Conservation (phyloP, 495 filamentous ascomycete species). For the Trichoderma asperelloides region DNA sequence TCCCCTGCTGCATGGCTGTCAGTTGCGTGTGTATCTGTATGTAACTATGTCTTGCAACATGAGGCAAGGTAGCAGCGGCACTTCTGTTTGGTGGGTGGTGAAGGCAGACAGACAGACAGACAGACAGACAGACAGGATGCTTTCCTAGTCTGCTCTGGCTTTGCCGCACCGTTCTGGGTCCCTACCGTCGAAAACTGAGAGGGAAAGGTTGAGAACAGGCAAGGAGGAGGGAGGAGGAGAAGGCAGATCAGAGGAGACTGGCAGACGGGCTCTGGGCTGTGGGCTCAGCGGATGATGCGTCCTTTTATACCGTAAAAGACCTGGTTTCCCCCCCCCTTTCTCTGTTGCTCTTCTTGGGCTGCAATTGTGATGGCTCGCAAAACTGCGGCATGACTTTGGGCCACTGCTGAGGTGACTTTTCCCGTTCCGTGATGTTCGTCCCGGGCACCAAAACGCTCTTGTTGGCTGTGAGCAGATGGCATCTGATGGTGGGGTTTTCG, state of each 20-base stretch:
- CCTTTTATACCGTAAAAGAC: not conserved
- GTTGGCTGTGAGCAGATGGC: constrained; percentile 4
- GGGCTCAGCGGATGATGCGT: not conserved
- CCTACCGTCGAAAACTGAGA: not conserved
- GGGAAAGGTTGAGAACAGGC: not conserved
- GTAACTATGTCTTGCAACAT: not conserved
- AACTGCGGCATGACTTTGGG: not conserved
- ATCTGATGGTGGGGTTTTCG: constrained; percentile 5
- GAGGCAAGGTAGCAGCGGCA: not conserved
- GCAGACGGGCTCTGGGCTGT: not conserved
- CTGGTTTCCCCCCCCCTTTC: not conserved
- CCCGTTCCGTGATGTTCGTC: not conserved
- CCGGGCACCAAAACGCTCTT: not conserved
- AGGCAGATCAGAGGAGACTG: not conserved
- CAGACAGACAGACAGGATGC: no score
- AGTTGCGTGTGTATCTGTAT: not conserved
- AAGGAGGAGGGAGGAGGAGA: not conserved
- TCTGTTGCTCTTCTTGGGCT: not conserved
- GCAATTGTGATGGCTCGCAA: constrained; percentile 2
- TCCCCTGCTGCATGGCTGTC: not conserved
- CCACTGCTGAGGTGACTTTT: not conserved
- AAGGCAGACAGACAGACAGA: no score
- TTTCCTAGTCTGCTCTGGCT: not conserved
- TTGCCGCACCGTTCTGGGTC: not conserved
- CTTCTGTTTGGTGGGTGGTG: not conserved